Conservation (phyloP, 139 green algal genomes). For the Chlamydomonas sp. region DNA sequence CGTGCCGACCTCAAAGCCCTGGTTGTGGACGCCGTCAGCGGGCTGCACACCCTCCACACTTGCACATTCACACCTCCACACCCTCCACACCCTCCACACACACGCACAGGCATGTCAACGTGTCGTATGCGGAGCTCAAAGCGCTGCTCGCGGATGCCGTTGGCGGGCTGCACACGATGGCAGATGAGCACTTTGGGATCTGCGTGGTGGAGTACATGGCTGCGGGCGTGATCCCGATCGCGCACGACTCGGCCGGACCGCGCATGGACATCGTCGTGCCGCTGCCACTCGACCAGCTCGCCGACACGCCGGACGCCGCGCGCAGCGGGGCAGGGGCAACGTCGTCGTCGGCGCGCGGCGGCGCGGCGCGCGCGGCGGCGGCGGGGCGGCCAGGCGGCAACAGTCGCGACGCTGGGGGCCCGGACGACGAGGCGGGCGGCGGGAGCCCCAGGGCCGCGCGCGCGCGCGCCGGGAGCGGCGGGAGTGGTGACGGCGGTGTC, state of each 20-base stretch:
- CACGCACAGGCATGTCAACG: constrained; percentile 49
- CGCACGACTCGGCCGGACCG: constrained; percentile 74
- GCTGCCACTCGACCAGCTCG: background rate
- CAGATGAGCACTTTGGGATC: constrained; percentile 99
- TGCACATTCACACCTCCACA: too few species aligned
- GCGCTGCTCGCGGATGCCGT: constrained; percentile 69
- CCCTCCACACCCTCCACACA: background rate
- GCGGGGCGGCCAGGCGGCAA: background rate
- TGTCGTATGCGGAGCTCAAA: constrained; percentile 58
- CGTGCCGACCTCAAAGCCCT: too few species aligned
- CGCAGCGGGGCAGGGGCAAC: too few species aligned
- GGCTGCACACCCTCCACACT: background rate
- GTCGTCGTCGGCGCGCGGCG: background rate
- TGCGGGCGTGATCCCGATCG: constrained; percentile 80
- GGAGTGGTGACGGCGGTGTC: background rate
- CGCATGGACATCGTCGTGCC: constrained; percentile 60
- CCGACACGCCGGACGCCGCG: background rate
- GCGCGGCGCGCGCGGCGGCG: background rate
- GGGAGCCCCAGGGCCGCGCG: too few species aligned
- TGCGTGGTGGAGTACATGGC: constrained; percentile 98
- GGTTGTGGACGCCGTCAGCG: too few species aligned
- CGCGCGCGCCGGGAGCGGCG: too few species aligned
- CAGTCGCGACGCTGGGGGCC: too few species aligned
- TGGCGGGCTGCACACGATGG: constrained; percentile 92
- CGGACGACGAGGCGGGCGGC: background rate